Evolutionary conservation across 208 protist genomes (phyloP).

Genomic region (Crithidia sp.): DNA sequence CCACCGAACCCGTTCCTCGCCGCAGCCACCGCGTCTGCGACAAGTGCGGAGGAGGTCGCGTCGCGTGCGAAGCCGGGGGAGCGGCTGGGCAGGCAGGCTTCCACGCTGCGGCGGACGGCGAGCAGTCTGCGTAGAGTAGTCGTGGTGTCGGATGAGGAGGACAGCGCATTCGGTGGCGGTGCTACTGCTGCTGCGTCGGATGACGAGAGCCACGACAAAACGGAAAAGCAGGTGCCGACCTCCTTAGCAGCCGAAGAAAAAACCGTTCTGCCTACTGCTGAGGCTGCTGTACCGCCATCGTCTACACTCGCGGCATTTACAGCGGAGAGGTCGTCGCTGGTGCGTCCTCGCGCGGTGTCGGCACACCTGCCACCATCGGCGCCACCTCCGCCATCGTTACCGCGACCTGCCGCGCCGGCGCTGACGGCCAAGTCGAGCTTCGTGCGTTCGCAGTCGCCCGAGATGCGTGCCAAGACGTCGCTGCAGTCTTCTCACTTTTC

Average conservation of each 20-base stretch:
- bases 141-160: constrained; percentile 4
- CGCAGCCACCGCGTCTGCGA: neutral
- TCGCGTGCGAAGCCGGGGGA: no score
- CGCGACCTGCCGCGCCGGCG: neutral
- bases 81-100: no score
- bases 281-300: no score
- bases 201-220: neutral
- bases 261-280: no score
- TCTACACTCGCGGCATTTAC: no score
- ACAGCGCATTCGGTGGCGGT: neutral
- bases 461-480: neutral
- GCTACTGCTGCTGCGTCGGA: neutral
- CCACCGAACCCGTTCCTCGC: constrained; percentile 3
- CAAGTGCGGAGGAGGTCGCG: no score
- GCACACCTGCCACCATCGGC: neutral
- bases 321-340: no score
- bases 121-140: neutral
- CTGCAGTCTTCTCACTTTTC: neutral
- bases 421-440: neutral
- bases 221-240: neutral
- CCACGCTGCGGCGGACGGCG: neutral
- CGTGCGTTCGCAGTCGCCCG: neutral
- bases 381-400: neutral
- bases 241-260: no score
- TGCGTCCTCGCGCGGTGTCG: neutral